A percentile compares a stretch with the other conserved stretches of the same genome.
phyloP scores from a whole-genome alignment of 192 early-diverging fungal species.

The Coemansia sp. region DNA sequence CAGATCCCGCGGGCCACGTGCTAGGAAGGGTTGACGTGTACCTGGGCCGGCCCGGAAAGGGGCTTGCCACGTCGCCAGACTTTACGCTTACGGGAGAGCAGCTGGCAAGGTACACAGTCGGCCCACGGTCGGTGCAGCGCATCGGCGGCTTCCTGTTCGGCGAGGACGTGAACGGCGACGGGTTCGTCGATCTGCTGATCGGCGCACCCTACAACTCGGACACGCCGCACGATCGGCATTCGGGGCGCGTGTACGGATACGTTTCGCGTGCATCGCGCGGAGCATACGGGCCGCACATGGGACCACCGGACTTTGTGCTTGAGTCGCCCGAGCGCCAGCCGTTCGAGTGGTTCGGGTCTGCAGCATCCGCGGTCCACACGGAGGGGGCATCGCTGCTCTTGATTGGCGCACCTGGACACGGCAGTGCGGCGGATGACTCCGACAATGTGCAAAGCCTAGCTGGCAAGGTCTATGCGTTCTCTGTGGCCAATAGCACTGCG shows the following conservation, averaged over 20 bases:
- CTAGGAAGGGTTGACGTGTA: slow-evolving; percentile 69
- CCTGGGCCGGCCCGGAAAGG: slow-evolving; percentile 60
- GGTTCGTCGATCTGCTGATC: slow-evolving; percentile 65
- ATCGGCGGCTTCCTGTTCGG: slow-evolving; percentile 56
- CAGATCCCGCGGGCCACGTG: slow-evolving; percentile 23
- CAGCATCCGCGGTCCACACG: slow-evolving; percentile 27
- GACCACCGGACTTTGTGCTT: slow-evolving; percentile 45
- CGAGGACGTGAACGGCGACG: slow-evolving; percentile 67
- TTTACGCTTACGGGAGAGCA: slow-evolving; percentile 44
- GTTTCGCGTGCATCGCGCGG: slow-evolving; percentile 15
- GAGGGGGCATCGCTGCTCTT: slow-evolving; percentile 25
- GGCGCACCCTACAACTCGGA: slow-evolving; percentile 64
- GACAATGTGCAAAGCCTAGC: slow-evolving; percentile 25
- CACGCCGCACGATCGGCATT: slow-evolving; percentile 25
- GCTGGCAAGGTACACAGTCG: slow-evolving; percentile 21
- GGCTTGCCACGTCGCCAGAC: slow-evolving; percentile 57
- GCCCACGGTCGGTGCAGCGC: slow-evolving; percentile 21
- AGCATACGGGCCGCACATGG: not conserved
- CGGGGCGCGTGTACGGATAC: slow-evolving; percentile 57
- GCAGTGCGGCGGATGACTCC: not conserved
- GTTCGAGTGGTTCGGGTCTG: slow-evolving; percentile 61
- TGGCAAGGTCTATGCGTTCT: slow-evolving; percentile 61
- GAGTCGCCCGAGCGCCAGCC: slow-evolving; percentile 27
- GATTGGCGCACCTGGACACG: slow-evolving; percentile 62
- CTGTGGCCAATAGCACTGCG: not conserved